These are phyloP conservation scores for Dioscorea cayenensis DNA, from an alignment of 116 monocot species.

Conservation along the genomic window DNA sequence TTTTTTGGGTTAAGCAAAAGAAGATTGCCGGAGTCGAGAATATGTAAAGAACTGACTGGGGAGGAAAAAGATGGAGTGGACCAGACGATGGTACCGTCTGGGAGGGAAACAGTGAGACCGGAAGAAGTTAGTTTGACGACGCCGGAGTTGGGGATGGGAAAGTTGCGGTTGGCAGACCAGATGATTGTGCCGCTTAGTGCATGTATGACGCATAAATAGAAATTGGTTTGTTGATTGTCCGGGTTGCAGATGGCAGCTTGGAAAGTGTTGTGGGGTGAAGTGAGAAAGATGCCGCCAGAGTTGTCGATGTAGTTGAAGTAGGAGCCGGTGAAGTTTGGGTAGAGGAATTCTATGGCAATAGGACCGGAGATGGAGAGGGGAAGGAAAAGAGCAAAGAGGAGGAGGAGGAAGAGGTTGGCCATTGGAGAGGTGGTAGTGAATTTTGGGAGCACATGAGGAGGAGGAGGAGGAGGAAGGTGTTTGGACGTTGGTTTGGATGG, in stretches of 20 bases:
- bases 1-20: constrained; percentile 46
- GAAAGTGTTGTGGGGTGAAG: constrained; percentile 46
- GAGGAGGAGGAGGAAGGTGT: not conserved
- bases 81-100: constrained; percentile 39
- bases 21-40: constrained; percentile 73
- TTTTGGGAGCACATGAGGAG: not conserved
- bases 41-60: constrained; percentile 33
- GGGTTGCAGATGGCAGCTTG: constrained; percentile 37
- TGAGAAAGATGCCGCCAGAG: constrained; percentile 64
- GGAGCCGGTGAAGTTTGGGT: constrained; percentile 52
- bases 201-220: constrained; percentile 63
- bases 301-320: constrained; percentile 34
- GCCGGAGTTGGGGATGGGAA: constrained; percentile 27
- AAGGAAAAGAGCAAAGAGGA: constrained; percentile 6
- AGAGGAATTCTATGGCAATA: constrained; percentile 29
- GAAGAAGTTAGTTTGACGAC: constrained; percentile 30
- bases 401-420: constrained; percentile 16
- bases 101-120: constrained; percentile 37
- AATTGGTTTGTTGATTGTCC: constrained; percentile 24
- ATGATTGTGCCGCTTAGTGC: constrained; percentile 23
- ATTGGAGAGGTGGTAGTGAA: not conserved
- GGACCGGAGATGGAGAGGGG: constrained; percentile 5
- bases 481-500: not conserved
- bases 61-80: constrained; percentile 47
- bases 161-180: constrained; percentile 68